These are phyloP conservation scores for Tetrapyrgos nigripes DNA, from an alignment of 1,284 basidiomycete species.

Conservation along the genomic window DNA sequence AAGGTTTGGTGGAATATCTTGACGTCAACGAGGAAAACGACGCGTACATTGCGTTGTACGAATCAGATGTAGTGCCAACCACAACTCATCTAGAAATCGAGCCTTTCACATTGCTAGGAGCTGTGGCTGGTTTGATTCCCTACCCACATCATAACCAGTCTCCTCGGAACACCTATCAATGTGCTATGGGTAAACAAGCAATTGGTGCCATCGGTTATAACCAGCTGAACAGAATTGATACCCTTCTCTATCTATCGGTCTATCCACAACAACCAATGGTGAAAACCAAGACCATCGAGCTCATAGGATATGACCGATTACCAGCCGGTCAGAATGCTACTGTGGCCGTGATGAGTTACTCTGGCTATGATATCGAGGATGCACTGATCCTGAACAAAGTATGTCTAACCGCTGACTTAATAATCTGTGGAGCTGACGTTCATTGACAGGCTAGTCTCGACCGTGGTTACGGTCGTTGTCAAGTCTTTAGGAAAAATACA, in stretches of 20 bases:
- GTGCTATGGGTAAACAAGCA: slow-evolving; percentile 99
- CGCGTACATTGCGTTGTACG: slow-evolving; percentile 95
- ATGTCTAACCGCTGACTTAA: slow-evolving; percentile 16
- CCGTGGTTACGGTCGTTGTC: slow-evolving; percentile 96
- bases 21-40: slow-evolving; percentile 99
- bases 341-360: slow-evolving; percentile 99
- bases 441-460: slow-evolving; percentile 83
- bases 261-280: slow-evolving; percentile 99
- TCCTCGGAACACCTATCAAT: slow-evolving; percentile 98
- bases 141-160: slow-evolving; percentile 99
- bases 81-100: slow-evolving; percentile 99
- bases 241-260: slow-evolving; percentile 97
- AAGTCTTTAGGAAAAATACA: slow-evolving; percentile 95
- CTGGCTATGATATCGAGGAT: slow-evolving; percentile 99
- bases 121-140: slow-evolving; percentile 97
- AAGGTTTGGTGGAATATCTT: slow-evolving; percentile 98
- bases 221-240: slow-evolving; percentile 98
- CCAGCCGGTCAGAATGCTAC: slow-evolving; percentile 99
- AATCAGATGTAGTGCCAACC: slow-evolving; percentile 80
- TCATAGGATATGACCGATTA: slow-evolving; percentile 95
- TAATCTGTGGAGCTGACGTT: neutral
- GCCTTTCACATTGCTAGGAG: slow-evolving; percentile 97
- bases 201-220: slow-evolving; percentile 99
- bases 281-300: slow-evolving; percentile 97
- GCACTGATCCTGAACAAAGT: slow-evolving; percentile 96